These are phyloP conservation scores for Laguncularia racemosa DNA, from an alignment of 345 rosid genomes.

Conservation along the genomic window DNA sequence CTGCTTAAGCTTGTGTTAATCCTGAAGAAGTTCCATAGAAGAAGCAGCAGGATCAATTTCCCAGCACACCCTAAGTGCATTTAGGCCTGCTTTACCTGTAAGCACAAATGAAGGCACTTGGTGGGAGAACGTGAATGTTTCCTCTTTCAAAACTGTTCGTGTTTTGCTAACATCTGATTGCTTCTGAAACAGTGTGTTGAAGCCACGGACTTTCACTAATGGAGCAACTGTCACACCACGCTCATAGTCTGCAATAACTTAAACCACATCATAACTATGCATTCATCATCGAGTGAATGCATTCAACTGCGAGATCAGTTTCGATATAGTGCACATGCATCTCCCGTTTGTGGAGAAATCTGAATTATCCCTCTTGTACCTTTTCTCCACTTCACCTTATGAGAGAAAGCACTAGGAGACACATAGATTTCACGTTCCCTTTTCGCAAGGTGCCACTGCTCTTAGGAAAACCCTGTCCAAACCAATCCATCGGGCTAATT, in stretches of 20 bases:
- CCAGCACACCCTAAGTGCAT: slow-evolving; percentile 31
- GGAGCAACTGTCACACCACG: slow-evolving; percentile 27
- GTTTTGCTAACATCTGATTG: slow-evolving; percentile 21
- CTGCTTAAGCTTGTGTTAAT: slow-evolving; percentile 8
- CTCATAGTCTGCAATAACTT: slow-evolving; percentile 35
- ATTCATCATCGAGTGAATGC: slow-evolving; percentile 22
- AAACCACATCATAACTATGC: slow-evolving; percentile 40
- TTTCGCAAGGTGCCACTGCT: slow-evolving; percentile 4
- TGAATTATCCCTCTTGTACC: slow-evolving; percentile 23
- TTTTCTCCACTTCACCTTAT: slow-evolving; percentile 12
- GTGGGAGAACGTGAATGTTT: slow-evolving; percentile 43
- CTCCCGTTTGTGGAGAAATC: slow-evolving; percentile 33
- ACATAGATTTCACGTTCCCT: background rate
- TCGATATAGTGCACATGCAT: slow-evolving; percentile 40
- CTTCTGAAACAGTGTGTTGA: slow-evolving; percentile 31
- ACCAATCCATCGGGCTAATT: slow-evolving; percentile 1
- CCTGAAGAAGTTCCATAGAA: slow-evolving; percentile 33
- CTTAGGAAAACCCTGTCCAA: background rate
- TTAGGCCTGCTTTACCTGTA: slow-evolving; percentile 31
- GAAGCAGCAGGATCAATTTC: slow-evolving; percentile 44
- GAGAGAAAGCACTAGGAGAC: slow-evolving; percentile 1
- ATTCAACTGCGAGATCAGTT: slow-evolving; percentile 41
- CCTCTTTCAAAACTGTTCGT: slow-evolving; percentile 28
- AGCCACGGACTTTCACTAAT: slow-evolving; percentile 36
- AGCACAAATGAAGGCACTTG: slow-evolving; percentile 35